Percentiles rank a stretch among this genome's conserved stretches.
Evolutionary conservation across 2,329 filamentous ascomycete genomes (phyloP).

Genomic region (Furcasterigmium furcatum): DNA sequence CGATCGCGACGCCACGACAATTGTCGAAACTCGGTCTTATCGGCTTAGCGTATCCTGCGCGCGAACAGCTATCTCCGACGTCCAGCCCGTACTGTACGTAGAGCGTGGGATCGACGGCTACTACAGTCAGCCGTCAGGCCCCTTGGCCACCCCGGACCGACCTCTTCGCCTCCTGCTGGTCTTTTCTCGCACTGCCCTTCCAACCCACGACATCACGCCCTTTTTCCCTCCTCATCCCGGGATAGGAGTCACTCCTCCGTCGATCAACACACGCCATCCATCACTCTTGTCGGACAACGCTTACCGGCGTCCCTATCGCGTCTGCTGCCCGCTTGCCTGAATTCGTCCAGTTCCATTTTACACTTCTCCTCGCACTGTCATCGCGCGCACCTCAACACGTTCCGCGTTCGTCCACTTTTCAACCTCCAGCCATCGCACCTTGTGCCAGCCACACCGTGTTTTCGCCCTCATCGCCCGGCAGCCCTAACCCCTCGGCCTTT

Average conservation of each 20-base stretch:
- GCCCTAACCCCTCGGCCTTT: too few species aligned
- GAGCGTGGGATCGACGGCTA: constrained; percentile 9
- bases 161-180: not conserved
- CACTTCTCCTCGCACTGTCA: not conserved
- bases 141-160: not conserved
- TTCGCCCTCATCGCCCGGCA: constrained; percentile 15
- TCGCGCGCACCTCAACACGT: not conserved
- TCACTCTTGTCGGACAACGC: too few species aligned
- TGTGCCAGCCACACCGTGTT: constrained; percentile 2
- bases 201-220: not conserved
- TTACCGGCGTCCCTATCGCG: too few species aligned
- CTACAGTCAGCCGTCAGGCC: not conserved
- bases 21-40: constrained; percentile 10
- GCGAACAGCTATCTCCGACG: not conserved
- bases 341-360: too few species aligned
- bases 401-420: not conserved
- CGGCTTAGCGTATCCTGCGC: constrained; percentile 10
- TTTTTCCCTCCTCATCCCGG: not conserved
- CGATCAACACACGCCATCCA: too few species aligned
- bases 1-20: constrained; percentile 9
- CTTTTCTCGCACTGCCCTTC: too few species aligned
- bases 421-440: too few species aligned
- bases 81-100: not conserved
- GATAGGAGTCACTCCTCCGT: not conserved
- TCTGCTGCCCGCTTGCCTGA: too few species aligned